Base-by-base conservation (phyloP, 2,329 filamentous ascomycete species). In the Fusarium burgessii region DNA sequence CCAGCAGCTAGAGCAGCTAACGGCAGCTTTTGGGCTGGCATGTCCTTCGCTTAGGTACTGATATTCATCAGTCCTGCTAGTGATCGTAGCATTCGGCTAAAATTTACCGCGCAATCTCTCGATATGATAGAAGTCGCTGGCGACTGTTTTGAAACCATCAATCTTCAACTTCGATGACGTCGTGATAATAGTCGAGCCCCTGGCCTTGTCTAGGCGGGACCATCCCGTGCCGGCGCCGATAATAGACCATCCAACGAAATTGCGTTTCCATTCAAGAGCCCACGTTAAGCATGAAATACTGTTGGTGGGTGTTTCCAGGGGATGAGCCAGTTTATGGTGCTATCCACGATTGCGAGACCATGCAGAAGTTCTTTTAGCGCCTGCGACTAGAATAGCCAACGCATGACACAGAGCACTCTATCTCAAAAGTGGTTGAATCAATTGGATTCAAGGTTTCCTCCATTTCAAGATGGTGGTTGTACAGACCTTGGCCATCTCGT, bases 211-310 rank as follows among this genome's bases (percentile, higher is more conserved):
- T 23, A 56, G 33, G 64, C 49, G 64, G 64, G 62, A 42, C 63
- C 63, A 67, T 68, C 64, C 56, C 63, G 63, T 68, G 40, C 49
- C 49, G 56, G 38, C 49, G 40, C 56, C 49, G 64, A 67, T 67
- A 67, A 29, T 17, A 62, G 36, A 62, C 62, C 38, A 49, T 67
- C 64, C 62, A 67, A 67, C 64, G 33, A 67, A 62, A 67, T 67
- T 67, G 49, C 56, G 38, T 38, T 67, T 45, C 27, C 55, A 46
- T 41, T 43, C 55, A 62, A 67, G 42, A 62, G 67, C 42, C 42
- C 50, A 62, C 41, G 32, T 67, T 56, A 27, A 51, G 49, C 64
- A 62, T 67, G 42, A 41, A 56, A 55, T 17, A 23, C 52, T 56
- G 38, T 32, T 62, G 56, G 42, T 25, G 25, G 36, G 33, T 47